Evolutionary conservation across 441 rosid species (phyloP).

Genomic region (Mallotus repandus): DNA sequence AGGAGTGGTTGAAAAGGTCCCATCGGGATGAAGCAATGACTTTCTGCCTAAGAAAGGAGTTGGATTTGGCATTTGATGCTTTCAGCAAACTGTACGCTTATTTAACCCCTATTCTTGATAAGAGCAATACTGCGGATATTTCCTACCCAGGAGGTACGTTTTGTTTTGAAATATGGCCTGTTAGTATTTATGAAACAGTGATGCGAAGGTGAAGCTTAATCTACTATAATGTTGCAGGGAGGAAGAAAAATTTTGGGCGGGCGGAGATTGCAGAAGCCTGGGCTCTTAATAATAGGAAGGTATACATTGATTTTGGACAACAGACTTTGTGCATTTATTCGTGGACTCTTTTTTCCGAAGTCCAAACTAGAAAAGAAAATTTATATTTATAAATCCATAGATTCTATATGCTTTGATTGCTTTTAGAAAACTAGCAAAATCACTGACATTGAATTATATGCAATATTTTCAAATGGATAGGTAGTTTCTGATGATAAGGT

Average conservation of each 20-base stretch:
- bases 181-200: neutral
- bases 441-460: constrained; percentile 24
- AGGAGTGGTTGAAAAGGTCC: constrained; percentile 20
- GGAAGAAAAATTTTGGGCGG: constrained; percentile 34
- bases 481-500: constrained; percentile 38
- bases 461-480: constrained; percentile 40
- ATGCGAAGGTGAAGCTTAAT: constrained; percentile 24
- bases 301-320: constrained; percentile 27
- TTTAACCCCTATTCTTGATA: constrained; percentile 33
- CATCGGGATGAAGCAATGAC: constrained; percentile 20
- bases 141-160: constrained; percentile 41
- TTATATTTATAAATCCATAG: neutral
- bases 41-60: constrained; percentile 46
- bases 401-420: constrained; percentile 1
- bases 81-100: constrained; percentile 41
- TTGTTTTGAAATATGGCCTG: constrained; percentile 15
- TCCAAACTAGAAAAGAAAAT: neutral
- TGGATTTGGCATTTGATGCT: constrained; percentile 40
- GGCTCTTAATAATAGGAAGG: constrained; percentile 34
- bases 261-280: constrained; percentile 36
- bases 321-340: neutral
- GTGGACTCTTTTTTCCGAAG: neutral
- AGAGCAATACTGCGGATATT: constrained; percentile 23
- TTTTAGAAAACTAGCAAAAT: constrained; percentile 6
- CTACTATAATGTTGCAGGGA: constrained; percentile 43